A percentile compares a stretch with the other conserved stretches of the same genome.
Conservation (phyloP, 2,329 filamentous ascomycete species). For the Exophiala sideris region DNA sequence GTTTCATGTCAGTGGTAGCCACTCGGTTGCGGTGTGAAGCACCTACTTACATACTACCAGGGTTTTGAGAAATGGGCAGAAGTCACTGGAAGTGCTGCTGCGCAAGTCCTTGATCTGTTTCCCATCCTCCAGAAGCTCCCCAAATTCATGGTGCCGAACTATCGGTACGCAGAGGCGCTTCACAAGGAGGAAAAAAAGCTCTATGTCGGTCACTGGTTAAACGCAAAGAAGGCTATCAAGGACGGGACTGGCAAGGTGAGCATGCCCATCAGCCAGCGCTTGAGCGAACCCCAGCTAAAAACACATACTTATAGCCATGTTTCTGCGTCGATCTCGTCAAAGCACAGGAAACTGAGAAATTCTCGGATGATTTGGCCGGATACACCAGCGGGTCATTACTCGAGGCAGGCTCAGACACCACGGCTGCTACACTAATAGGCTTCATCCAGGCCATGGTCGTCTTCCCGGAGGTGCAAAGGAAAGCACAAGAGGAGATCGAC, state of each 20-base stretch:
- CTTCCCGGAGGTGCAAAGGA: constrained; percentile 45
- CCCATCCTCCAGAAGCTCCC: constrained; percentile 22
- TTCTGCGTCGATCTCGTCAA: constrained; percentile 22
- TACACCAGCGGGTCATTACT: constrained; percentile 39
- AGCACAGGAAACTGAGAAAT: constrained; percentile 18
- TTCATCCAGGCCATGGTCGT: constrained; percentile 51
- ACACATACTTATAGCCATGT: constrained; percentile 8
- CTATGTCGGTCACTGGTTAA: constrained; percentile 20
- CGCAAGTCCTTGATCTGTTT: constrained; percentile 20
- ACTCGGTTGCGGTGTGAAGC: too few species aligned
- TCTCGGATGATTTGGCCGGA: constrained; percentile 21
- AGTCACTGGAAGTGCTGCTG: constrained; percentile 10
- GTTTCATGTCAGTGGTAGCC: constrained; percentile 5
- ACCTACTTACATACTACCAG: not conserved
- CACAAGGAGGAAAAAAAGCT: constrained; percentile 17
- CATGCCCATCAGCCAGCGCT: not conserved
- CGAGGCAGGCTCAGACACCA: constrained; percentile 45
- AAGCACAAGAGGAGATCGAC: constrained; percentile 50
- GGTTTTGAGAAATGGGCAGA: constrained; percentile 18
- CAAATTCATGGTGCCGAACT: constrained; percentile 14
- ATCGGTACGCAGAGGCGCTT: constrained; percentile 11
- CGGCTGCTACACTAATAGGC: constrained; percentile 39
- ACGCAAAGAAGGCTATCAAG: constrained; percentile 11
- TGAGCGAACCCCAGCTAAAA: not conserved
- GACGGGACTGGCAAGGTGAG: constrained; percentile 14